A percentile compares a stretch with the other conserved stretches of the same genome.
phyloP scores from a whole-genome alignment of 1,139 yeast species.

The Nakaseomyces uthaithaninus region DNA sequence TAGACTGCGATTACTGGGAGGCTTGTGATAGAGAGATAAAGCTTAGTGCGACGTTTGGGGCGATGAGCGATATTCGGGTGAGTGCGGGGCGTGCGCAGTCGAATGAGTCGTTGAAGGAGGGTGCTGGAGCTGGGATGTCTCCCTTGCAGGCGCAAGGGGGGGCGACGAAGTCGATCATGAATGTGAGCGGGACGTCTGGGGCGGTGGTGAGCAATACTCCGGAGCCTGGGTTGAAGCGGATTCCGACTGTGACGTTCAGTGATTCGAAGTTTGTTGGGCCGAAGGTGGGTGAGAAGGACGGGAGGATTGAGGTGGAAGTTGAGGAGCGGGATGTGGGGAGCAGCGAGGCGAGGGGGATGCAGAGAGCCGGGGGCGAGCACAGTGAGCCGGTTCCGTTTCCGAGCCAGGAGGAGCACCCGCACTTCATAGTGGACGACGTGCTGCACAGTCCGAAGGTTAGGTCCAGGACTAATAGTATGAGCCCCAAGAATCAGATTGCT shows the following conservation, averaged over 20 bases:
- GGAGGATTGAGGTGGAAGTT: conserved; percentile 24
- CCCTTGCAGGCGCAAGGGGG: neutral
- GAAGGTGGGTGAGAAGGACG: conserved; percentile 16
- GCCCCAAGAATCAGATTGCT: conserved; percentile 18
- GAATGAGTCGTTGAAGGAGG: neutral
- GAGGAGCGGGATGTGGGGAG: conserved; percentile 41
- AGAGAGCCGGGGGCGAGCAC: no score
- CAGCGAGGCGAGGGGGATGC: neutral
- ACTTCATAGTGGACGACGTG: conserved; percentile 67
- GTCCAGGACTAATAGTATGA: conserved; percentile 35
- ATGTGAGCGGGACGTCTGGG: conserved; percentile 31
- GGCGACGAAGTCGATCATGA: conserved; percentile 30
- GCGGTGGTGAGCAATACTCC: conserved; percentile 33
- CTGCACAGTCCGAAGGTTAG: conserved; percentile 38
- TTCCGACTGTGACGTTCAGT: conserved; percentile 33
- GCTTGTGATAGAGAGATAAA: no score
- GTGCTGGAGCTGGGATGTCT: neutral
- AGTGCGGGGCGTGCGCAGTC: neutral
- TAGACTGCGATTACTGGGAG: no score
- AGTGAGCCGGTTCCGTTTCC: conserved; percentile 3
- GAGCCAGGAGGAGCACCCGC: conserved; percentile 55
- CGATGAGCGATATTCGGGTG: neutral
- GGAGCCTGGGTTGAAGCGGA: conserved; percentile 30
- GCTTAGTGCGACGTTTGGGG: no score
- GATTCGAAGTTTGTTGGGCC: conserved; percentile 23